These are phyloP conservation scores for Neurospora sp. DNA, from an alignment of 495 filamentous ascomycete genomes.

Conservation along the genomic window DNA sequence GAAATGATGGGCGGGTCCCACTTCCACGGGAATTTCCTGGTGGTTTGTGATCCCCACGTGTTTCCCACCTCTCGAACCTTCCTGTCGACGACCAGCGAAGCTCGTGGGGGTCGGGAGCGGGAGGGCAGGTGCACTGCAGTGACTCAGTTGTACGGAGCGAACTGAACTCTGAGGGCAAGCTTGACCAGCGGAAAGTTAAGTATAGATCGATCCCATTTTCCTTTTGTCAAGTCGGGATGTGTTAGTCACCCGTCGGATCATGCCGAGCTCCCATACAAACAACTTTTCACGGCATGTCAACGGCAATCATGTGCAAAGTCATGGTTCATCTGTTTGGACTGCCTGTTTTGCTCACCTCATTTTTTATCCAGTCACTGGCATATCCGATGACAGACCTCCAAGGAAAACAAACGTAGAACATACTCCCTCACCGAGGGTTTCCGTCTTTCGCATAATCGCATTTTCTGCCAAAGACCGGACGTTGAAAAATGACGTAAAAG, in stretches of 20 bases:
- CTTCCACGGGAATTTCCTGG: background rate
- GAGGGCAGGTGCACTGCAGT: background rate
- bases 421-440: background rate
- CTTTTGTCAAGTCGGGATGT: background rate
- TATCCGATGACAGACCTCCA: background rate
- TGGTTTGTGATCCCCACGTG: background rate
- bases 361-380: background rate
- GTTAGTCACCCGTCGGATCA: background rate
- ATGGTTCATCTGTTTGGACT: background rate
- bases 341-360: background rate
- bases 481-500: background rate
- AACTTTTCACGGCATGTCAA: background rate
- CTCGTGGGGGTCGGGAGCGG: background rate
- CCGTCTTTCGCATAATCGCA: background rate
- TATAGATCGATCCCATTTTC: background rate
- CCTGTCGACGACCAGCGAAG: background rate
- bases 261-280: background rate
- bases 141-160: background rate
- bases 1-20: background rate
- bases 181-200: background rate
- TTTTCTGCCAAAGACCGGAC: background rate
- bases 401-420: background rate
- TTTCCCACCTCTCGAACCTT: background rate
- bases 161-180: background rate
- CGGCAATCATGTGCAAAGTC: background rate